Conservation (phyloP, 2,329 filamentous ascomycete species). For the Trichophyton equinum region DNA sequence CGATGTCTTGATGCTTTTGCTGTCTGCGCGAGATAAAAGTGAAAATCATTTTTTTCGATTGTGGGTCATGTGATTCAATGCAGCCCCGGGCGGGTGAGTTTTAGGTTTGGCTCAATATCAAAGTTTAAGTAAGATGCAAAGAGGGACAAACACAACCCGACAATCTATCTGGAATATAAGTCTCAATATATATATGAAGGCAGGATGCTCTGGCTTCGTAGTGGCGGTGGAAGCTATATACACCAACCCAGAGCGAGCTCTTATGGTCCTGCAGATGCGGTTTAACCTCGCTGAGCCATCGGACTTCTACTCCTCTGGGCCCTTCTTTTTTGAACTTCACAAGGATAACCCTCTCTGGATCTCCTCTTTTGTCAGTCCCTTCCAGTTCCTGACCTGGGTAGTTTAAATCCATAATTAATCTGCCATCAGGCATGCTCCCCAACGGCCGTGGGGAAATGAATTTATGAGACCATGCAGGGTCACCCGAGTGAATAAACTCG, state of each 20-base stretch:
- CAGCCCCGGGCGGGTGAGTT: neutral
- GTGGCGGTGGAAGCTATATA: neutral
- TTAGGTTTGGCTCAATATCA: constrained; percentile 1
- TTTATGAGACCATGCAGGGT: constrained; percentile 36
- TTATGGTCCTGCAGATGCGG: constrained; percentile 13
- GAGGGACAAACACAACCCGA: neutral
- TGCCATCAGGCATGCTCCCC: constrained; percentile 33
- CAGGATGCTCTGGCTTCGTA: neutral
- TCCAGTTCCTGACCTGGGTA: constrained; percentile 45
- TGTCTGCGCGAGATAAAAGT: constrained; percentile 4
- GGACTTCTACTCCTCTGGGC: constrained; percentile 43
- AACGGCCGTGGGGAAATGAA: constrained; percentile 35
- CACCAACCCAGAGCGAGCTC: constrained; percentile 8
- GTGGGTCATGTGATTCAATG: constrained; percentile 15
- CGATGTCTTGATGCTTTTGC: constrained; percentile 4
- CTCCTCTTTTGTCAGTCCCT: constrained; percentile 36
- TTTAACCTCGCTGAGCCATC: constrained; percentile 37
- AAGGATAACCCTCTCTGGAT: constrained; percentile 44
- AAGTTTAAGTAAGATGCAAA: neutral
- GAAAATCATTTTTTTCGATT: constrained; percentile 11
- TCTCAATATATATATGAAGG: neutral
- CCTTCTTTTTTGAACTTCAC: constrained; percentile 46
- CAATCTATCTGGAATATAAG: neutral
- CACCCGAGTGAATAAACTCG: constrained; percentile 36
- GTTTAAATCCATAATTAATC: constrained; percentile 42